A percentile compares a stretch with the other conserved stretches of the same genome.
These are phyloP conservation scores for Candida sithepensis DNA, from an alignment of 805 yeast genomes.

Conservation along the genomic window DNA sequence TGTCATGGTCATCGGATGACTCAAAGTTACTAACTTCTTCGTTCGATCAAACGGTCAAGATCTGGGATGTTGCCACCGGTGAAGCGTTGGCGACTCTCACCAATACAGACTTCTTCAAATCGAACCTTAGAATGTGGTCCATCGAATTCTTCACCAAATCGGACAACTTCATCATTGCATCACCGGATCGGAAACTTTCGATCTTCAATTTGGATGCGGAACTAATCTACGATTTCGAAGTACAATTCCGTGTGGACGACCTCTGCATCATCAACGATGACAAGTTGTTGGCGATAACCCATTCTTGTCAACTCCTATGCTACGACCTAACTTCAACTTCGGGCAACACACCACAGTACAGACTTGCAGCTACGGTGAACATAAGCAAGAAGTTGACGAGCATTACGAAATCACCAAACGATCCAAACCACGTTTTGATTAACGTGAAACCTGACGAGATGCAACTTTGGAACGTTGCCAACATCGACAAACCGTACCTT, in stretches of 20 bases:
- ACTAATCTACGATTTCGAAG: constrained; percentile 20
- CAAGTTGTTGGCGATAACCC: constrained; percentile 57
- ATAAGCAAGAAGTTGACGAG: constrained; percentile 63
- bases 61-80: constrained; percentile 59
- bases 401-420: constrained; percentile 51
- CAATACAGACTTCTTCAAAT: constrained; percentile 18
- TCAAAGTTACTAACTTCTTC: constrained; percentile 64
- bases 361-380: constrained; percentile 34
- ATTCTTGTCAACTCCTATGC: constrained; percentile 57
- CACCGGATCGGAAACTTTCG: constrained; percentile 66
- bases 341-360: too few species aligned
- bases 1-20: constrained; percentile 77
- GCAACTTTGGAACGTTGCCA: constrained; percentile 74
- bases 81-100: constrained; percentile 17
- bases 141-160: constrained; percentile 61
- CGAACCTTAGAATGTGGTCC: constrained; percentile 40
- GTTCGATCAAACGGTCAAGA: constrained; percentile 61
- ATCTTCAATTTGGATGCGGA: constrained; percentile 40
- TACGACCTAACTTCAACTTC: constrained; percentile 41
- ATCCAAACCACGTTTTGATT: constrained; percentile 50
- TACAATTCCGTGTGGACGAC: constrained; percentile 55
- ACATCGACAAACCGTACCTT: constrained; percentile 41
- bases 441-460: constrained; percentile 72
- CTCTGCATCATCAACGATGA: constrained; percentile 65
- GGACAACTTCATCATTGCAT: constrained; percentile 59